Evolutionary conservation across 2,329 filamentous ascomycete species (phyloP).

Genomic region (Blastomyces emzantsi): DNA sequence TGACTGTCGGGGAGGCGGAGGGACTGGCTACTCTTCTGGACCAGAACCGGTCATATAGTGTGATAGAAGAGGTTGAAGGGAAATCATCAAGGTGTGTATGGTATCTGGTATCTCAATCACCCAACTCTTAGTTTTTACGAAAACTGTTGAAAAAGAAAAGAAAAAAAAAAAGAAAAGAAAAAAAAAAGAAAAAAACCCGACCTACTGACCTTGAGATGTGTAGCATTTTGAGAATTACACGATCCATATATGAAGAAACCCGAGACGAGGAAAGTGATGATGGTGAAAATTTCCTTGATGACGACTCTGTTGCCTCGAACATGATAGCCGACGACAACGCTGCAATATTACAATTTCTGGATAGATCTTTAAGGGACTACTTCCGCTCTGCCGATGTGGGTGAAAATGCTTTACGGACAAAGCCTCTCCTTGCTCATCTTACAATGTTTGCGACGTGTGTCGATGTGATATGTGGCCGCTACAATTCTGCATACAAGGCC

Average conservation of each 20-base stretch:
- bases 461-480: neutral
- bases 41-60: neutral
- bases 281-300: neutral
- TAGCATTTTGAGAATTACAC: neutral
- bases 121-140: neutral
- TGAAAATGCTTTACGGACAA: neutral
- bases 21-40: neutral
- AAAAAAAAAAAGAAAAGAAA: neutral
- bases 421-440: neutral
- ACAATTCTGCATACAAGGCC: too few species aligned
- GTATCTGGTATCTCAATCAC: neutral
- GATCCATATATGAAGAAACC: neutral
- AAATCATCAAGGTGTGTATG: conserved; percentile 2
- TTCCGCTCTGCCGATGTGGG: neutral
- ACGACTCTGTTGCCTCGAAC: neutral
- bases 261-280: neutral
- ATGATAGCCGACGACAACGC: conserved; percentile 4
- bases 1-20: neutral
- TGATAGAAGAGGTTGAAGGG: neutral
- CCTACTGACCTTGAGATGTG: neutral
- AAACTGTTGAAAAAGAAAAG: neutral
- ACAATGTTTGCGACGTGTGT: neutral
- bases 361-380: neutral
- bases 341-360: neutral
- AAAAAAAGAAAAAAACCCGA: neutral